Evolutionary conservation across 495 filamentous ascomycete genomes (phyloP), one percentile per base, ranked within the genome.

Genomic region (Thozetella sp.): DNA sequence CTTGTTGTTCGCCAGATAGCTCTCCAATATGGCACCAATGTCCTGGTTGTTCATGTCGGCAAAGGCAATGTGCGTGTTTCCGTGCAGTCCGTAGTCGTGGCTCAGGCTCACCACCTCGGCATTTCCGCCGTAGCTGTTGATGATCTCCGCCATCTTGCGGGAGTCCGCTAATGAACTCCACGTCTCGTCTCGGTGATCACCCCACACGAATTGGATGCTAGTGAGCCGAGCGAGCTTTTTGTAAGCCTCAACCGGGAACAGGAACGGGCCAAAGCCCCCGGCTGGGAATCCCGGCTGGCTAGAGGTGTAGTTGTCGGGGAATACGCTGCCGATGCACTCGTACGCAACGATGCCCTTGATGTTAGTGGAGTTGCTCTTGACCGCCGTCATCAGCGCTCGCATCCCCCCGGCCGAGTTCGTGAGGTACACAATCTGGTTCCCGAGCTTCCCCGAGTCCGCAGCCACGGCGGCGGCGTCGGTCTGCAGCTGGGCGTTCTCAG

Each of bases 271-370:
- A n/a, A 80, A 82, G 2, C 74, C 67, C 53, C 74, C 73, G 11
- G 76, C 63, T 4, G 77, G 74, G 2, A 82, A 72, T 40, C 65
- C 59, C 24, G 67, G 69, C 22, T 67, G 77, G 20, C 67, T 77
- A 57, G 72, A 77, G 60, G 73, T 73, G 30, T 60, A 52, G 26
- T 66, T 76, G 61, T 79, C 75, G 3, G 79, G 79, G 50, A 75
- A 77, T 9, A 80, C 72, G 59, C 67, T 77, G 20, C 79, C 79
- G 50, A 74, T 75, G 59, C 71, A 64, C 61, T 81, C 79, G 58
- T 81, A 81, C 0, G 75, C 67, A 2, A 82, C 79, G 51, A 80
- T 82, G 20, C 70, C 79, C 54, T 76, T 77, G 63, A 79, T 79
- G 51, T 79, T 78, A 3, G 72, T 78, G 17, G 60, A 57, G 63